Evolutionary conservation across 176 grass and related monocot genomes (phyloP).

Genomic region (Hordeum vulgare): MorexV3_pseudomolecules_assembly NC_058523.1:408501175-408501674

Average conservation of each 20-base stretch:
- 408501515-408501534: not conserved
- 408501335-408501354: not conserved
- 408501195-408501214: slow-evolving; percentile 1
- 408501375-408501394: not conserved
- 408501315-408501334: not conserved
- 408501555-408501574: not conserved
- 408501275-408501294: not conserved
- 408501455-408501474: not conserved
- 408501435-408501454: not conserved
- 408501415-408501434: not conserved
- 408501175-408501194: slow-evolving; percentile 1
- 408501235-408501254: not conserved
- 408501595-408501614: not conserved
- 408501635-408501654: not conserved
- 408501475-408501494: not conserved
- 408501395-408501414: not conserved
- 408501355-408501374: not conserved
- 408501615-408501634: not conserved
- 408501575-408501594: not conserved
- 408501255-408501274: not conserved
- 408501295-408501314: not conserved
- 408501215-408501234: not conserved
- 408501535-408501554: not conserved
- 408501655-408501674: no score
- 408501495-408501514: not conserved